Evolutionary conservation across 306 rosid genomes (phyloP), one percentile per base, ranked within the genome.

Genomic region (Prunus davidiana): DNA sequence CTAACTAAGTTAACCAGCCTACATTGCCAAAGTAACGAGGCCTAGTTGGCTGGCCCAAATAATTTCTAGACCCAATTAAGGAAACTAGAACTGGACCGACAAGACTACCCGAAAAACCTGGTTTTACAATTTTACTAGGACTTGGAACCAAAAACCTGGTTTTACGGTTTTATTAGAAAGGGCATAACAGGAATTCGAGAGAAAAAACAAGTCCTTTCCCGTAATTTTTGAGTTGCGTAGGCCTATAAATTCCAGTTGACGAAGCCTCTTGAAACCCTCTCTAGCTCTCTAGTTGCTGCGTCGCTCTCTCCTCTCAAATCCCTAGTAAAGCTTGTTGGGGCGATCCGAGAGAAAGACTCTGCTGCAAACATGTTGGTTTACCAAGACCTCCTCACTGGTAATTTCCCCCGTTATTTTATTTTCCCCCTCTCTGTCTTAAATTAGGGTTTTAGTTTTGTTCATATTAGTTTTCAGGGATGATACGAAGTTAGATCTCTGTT

Each of bases 351-450:
- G 43, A 34, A 5, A 52, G 4, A 11, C 38, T 18, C 47, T 69
- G 69, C 65, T 7, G 76, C 83, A 61, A 89, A 3, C 81, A 91
- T 91, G 96, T 81, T 91, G 90, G 89, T 89, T 60, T 91, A 87
- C 80, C 93, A 88, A 77, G 91, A 91, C 76, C 88, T 85, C 55
- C 76, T 89, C 71, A 20, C 84, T 0, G 93, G 96, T 89, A 81
- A 13, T 7, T 12, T 61, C 41, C 54, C 24, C 46, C 10, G 34
- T 32, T 32, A 32, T 32, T 32, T 32, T 32, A 2, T 4, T 8
- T 56, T 12, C 3, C 51, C 27, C 38, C 2, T 14, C 8, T 25
- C 7, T 63, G 11, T 28, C 58, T 50, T 19, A 5, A 20, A 45
- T 54, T 43, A 1, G 60, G 49, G 55, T 24, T 28, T 60, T 47